Base-by-base conservation (phyloP, 202 grass and related monocot species). In the Cymbopogon flexuosus region DNA sequence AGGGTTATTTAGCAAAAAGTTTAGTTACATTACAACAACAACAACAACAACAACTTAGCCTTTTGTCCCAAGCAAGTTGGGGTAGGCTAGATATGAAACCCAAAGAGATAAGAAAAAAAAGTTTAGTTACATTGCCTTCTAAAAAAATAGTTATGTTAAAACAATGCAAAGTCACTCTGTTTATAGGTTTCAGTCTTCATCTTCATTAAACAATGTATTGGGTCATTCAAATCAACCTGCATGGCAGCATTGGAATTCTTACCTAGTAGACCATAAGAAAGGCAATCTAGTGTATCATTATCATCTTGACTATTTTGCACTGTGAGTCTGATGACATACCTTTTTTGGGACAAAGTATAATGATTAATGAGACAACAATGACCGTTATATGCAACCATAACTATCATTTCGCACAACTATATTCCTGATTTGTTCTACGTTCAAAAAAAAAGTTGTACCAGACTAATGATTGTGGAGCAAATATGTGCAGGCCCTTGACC, bases 401-500 rank as follows among this genome's bases (percentile, higher is more conserved):
- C 23, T 16, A 68, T 35, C 2, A 16, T 30, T 47, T 57, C 54
- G 14, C 6, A 18, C 66, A 63, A 60, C 24, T 64, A 11, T 66
- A 72, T 72, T 77, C 10, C 15, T 59, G 19, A 72, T 68, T 9
- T 61, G 23, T 61, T 27, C 58, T 13, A 13, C 1, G 3, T 61
- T 27, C 58, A 61, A 61, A 11, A 27, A 60, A 61, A 13, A 4
- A 61, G 3, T 15, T 77, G 66, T 78, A 51, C 68, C 18, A 73
- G 45, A 59, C 39, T 90, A 79, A 73, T 68, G 79, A 79, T 67
- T 71, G 39, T 75, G 11, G 54, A 82, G 41, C 43, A 69, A 65
- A 83, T 74, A 75, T 86, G 59, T 85, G 73, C 84, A 99, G 96
- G 96, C 96, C 64, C 90, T 99, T 91, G 96, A 99, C 80, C 81